Evolutionary conservation across 2,329 filamentous ascomycete species (phyloP), one percentile per base, ranked within the genome.

Genomic region (Microdochium trichocladiopsis): DNA sequence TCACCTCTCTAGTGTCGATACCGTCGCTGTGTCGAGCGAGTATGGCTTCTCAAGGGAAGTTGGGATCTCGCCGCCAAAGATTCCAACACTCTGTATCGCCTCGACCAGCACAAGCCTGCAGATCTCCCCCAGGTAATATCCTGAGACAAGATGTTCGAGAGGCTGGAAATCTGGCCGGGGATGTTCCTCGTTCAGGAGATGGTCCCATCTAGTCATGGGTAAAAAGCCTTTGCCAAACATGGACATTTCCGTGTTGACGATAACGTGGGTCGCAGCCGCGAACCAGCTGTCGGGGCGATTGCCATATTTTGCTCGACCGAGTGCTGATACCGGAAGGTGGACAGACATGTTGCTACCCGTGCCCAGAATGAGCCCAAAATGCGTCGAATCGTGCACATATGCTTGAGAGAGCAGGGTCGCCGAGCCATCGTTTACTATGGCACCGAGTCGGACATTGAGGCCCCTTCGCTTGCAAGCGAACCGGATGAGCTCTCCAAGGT

Each of bases 291-390:
- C 62, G 0, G 82, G 79, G 9, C 82, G 75, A 24, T 66, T 61
- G 43, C 81, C 82, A 54, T 82, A 84, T 62, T 86, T 86, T 48
- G 67, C 53, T 45, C 69, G 71, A 25, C 76, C 73, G 51, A 87
- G 74, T 16, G 78, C 73, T 3, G 72, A 69, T 2, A 84, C 75
- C 4, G 84, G 83, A 24, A 87, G 72, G 61, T 86, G 81, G 24
- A 79, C 81, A 48, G 83, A 82, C 48, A 84, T 78, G 66, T 88
- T 88, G 54, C 83, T 75, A 25, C 84, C 84, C 0, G 84, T 88
- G 18, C 84, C 84, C 24, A 86, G 73, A 51, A 88, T 86, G 43
- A 87, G 74, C 33, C 79, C 79, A 60, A 86, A 83, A 21, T 82
- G 75, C 11, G 83, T 84, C 10, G 79, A 74, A 1, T 75, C 68